Conservation (phyloP, 2,329 filamentous ascomycete genomes). For the Colletotrichum limetticola region DNA sequence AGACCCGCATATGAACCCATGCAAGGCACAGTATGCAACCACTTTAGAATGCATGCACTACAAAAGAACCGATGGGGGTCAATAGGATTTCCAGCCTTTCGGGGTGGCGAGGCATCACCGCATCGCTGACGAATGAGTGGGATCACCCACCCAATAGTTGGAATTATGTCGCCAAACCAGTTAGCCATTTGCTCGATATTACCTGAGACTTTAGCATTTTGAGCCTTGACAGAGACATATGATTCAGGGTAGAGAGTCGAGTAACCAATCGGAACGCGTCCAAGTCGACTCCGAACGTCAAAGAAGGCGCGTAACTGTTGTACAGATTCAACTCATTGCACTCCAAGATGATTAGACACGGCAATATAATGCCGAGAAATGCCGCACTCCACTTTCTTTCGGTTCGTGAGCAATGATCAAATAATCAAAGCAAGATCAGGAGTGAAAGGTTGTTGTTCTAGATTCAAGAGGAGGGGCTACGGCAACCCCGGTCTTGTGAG, state of each 20-base stretch:
- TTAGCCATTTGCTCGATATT: not conserved
- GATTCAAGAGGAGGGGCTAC: not conserved
- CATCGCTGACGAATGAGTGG: not conserved
- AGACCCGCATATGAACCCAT: slow-evolving; percentile 3
- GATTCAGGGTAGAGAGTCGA: not conserved
- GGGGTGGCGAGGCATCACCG: not conserved
- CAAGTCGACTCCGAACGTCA: not conserved
- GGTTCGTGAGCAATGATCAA: not conserved
- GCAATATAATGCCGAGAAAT: not conserved
- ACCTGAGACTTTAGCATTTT: not conserved
- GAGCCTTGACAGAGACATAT: not conserved
- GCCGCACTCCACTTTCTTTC: not conserved
- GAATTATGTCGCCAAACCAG: not conserved
- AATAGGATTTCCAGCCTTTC: not conserved
- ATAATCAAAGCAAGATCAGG: no score
- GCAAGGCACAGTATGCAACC: slow-evolving; percentile 19
- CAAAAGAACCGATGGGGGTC: slow-evolving; percentile 6
- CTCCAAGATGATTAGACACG: not conserved
- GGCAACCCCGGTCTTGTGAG: not conserved
- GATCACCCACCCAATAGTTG: not conserved
- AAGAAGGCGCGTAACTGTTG: not conserved
- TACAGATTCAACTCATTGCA: not conserved
- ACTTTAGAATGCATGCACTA: not conserved
- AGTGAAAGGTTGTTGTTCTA: not conserved
- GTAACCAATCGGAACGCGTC: not conserved